phyloP scores from a whole-genome alignment of 1,284 basidiomycete genomes.

The Malassezia pachydermatis region DNA sequence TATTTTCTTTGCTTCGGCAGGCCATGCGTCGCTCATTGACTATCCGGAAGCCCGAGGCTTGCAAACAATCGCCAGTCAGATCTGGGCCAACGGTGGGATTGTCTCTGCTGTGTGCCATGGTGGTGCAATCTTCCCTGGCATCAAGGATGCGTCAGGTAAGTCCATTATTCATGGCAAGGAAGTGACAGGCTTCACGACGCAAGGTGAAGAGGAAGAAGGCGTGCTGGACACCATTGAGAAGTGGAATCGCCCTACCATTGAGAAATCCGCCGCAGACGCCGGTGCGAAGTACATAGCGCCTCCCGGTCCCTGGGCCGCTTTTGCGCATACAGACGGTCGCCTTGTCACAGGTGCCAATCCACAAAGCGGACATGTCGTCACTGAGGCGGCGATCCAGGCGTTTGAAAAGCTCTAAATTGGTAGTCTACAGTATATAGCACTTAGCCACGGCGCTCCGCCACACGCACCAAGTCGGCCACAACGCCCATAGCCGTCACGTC shows the following conservation, averaged over 20 bases:
- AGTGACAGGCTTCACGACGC: slow-evolving; percentile 19
- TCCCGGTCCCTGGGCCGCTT: slow-evolving; percentile 13
- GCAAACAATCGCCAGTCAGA: slow-evolving; percentile 12
- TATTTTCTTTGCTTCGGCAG: slow-evolving; percentile 14
- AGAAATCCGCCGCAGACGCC: neutral
- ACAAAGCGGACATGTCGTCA: neutral
- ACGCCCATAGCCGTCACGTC: slow-evolving; percentile 98
- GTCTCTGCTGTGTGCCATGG: slow-evolving; percentile 23
- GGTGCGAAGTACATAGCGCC: slow-evolving; percentile 14
- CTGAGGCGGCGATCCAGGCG: slow-evolving; percentile 10
- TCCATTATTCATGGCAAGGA: slow-evolving; percentile 16
- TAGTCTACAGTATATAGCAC: neutral
- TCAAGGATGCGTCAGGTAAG: slow-evolving; percentile 9
- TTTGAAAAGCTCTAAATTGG: slow-evolving; percentile 6
- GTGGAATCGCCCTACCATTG: slow-evolving; percentile 12
- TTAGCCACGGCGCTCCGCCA: slow-evolving; percentile 45
- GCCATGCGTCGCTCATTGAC: slow-evolving; percentile 20
- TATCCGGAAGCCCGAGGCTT: slow-evolving; percentile 15
- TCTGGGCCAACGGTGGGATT: slow-evolving; percentile 19
- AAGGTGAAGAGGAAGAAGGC: slow-evolving; percentile 15
- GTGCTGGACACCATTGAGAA: slow-evolving; percentile 10
- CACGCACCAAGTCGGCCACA: slow-evolving; percentile 58
- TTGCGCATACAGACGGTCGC: slow-evolving; percentile 12
- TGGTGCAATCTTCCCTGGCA: slow-evolving; percentile 13
- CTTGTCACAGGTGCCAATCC: slow-evolving; percentile 21